Base-by-base conservation (phyloP, 495 filamentous ascomycete genomes). In the Parathielavia appendiculata region DNA sequence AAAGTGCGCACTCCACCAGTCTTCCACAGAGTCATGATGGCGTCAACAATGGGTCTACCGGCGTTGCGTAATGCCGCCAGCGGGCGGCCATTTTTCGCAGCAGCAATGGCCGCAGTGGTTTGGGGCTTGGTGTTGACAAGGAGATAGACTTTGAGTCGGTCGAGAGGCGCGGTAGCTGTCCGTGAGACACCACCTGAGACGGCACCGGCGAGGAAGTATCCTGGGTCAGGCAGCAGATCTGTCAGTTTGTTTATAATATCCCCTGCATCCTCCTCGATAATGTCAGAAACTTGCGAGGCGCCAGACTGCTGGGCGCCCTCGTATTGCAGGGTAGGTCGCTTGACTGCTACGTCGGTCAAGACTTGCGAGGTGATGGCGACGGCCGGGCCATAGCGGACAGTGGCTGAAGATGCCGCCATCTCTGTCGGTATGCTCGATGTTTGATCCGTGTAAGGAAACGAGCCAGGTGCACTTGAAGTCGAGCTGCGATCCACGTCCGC, bases 131-230 rank as follows among this genome's bases (percentile, higher is more conserved):
- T 92, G 73, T 95, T 91, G 20, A 95, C 92, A 66, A 98, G 96
- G 44, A 98, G 84, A 71, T 95, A 97, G 56, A 98, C 92, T 71
- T 97, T 97, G 51, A 98, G 81, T 63, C 93, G 91, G 74, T 98
- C 93, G 71, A 98, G 84, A 50, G 93, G 93, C 19, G 93, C 93
- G 43, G 93, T 98, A 56, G 89, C 84, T 70, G 93, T 96, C 60
- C 93, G 83, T 57, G 92, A 97, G 54, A 95, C 85, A 66, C 86
- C 91, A 58, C 93, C 93, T 61, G 93, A 91, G 54, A 96, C 76
- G 62, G 90, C 93, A 72, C 93, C 93, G 62, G 95, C 95, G 77
- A 92, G 71, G 73, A 98, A 98, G 75, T 98, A 98, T 78, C 92
- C 92, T 96, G 89, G 73, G 74, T 81, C 78, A 67, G 80, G 81